phyloP scores from a whole-genome alignment of 805 yeast genomes.

The Kurtzmaniella cleridarum region DNA sequence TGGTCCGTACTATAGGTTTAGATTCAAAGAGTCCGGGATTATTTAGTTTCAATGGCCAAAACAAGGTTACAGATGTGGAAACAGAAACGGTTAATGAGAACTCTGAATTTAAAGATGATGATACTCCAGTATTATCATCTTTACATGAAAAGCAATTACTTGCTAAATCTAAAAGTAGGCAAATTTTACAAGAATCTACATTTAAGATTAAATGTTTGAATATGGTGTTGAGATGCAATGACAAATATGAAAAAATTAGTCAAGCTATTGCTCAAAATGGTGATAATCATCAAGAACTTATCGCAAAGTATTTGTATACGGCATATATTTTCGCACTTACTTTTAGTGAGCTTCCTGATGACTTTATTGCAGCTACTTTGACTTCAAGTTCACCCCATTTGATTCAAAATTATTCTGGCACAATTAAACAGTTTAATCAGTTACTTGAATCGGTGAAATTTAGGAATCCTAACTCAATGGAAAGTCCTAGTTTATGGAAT shows the following conservation, averaged over 20 bases:
- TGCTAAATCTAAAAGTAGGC: constrained; percentile 27
- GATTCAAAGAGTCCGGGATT: constrained; percentile 21
- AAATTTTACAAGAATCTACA: constrained; percentile 24
- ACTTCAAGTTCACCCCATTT: constrained; percentile 25
- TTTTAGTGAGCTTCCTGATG: constrained; percentile 32
- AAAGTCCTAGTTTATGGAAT: constrained; percentile 32
- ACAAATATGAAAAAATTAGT: constrained; percentile 13
- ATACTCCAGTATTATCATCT: constrained; percentile 26
- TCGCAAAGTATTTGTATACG: constrained; percentile 33
- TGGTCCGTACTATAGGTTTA: constrained; percentile 27
- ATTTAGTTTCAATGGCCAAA: constrained; percentile 18
- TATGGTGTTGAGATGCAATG: constrained; percentile 17
- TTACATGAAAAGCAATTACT: constrained; percentile 34
- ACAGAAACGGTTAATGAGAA: constrained; percentile 23
- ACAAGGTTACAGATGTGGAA: constrained; percentile 12
- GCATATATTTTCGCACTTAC: constrained; percentile 34
- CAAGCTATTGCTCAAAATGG: constrained; percentile 11
- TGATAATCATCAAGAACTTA: constrained; percentile 13
- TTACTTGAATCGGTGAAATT: constrained; percentile 5
- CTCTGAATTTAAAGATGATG: constrained; percentile 11
- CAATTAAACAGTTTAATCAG: constrained; percentile 8
- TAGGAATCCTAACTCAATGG: constrained; percentile 19
- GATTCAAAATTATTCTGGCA: constrained; percentile 8
- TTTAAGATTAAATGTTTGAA: constrained; percentile 28
- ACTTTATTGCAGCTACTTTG: constrained; percentile 33